Percentiles rank a stretch among this genome's conserved stretches.
Evolutionary conservation across 306 rosid species (phyloP).

Genomic region (Fragaria ananassa): DNA sequence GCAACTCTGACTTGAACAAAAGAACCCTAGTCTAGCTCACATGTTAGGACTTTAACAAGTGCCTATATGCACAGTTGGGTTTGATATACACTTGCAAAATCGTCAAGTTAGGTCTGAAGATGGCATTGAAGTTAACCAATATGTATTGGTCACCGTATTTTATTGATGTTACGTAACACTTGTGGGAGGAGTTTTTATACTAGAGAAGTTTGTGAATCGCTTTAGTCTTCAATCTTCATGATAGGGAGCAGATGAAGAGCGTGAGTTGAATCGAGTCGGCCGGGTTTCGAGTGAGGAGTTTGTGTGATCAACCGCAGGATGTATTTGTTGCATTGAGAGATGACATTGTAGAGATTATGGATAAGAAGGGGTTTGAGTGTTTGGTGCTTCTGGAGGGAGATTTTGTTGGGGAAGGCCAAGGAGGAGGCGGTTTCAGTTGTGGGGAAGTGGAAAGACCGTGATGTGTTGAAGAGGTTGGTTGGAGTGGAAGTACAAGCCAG

Average conservation of each 20-base stretch:
- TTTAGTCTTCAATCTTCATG: slow-evolving; percentile 76
- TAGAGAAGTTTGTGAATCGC: slow-evolving; percentile 69
- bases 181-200: slow-evolving; percentile 70
- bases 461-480: slow-evolving; percentile 65
- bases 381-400: slow-evolving; percentile 80
- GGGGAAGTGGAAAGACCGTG: slow-evolving; percentile 80
- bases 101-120: too few relatives aligned
- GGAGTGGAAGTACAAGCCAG: slow-evolving; percentile 77
- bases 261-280: slow-evolving; percentile 69
- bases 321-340: slow-evolving; percentile 47
- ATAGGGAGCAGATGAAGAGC: slow-evolving; percentile 65
- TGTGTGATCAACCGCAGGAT: slow-evolving; percentile 26
- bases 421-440: slow-evolving; percentile 59
- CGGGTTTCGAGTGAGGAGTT: slow-evolving; percentile 60
- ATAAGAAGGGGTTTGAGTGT: slow-evolving; percentile 53
- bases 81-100: too few relatives aligned
- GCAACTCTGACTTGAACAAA: too few relatives aligned
- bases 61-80: too few relatives aligned
- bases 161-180: not conserved
- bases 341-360: slow-evolving; percentile 72
- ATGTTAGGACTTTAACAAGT: too few relatives aligned
- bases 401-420: slow-evolving; percentile 72
- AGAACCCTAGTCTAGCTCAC: too few relatives aligned
- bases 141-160: too few relatives aligned
- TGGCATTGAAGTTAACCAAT: too few relatives aligned